Evolutionary conservation across 2,329 filamentous ascomycete species (phyloP), one percentile per base, ranked within the genome.

Genomic region (Cytospora chrysosperma): DNA sequence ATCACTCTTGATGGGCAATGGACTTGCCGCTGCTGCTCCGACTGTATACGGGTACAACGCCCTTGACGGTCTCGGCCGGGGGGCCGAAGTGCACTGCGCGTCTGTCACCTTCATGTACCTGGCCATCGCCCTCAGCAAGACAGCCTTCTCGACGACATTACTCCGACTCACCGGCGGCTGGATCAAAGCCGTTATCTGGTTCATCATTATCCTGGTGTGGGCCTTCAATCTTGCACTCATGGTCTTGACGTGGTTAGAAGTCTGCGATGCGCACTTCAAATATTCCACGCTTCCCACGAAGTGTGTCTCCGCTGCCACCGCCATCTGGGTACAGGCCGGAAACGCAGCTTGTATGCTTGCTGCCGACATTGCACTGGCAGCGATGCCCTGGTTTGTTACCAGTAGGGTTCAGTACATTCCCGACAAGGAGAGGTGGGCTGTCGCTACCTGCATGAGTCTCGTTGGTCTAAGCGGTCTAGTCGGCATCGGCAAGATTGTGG

Each of bases 31-130:
- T 34, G 55, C 47, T 27, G 32, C 32, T 1, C 61, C 61, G 2
- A 37, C 34, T 10, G 24, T 34, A 1, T 57, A 51, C n/a, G 60
- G 60, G 2, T 63, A 58, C 55, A 63, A 63, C 27, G 49, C 58
- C 4, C 47, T 53, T 13, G 47, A 54, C 19, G 61, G 61, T 10
- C 15, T 34, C 61, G 4, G 47, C 19, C 19, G 61, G 61, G 10
- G 49, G 37, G 34, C 30, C 27, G 15, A 30, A 30, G 28, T 59
- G n/a, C 32, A 58, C 19, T 63, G 53, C 12, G 40, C 55, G 2
- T 34, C 49, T 8, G 47, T 63, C 19, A 59, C 47, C 34, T 59
- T 58, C 27, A 58, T 63, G 30, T 63, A 63, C n/a, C 27, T 51
- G 6, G 55, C 50, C 1, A 52, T 52, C 8, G 61, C 61, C 1